These are phyloP conservation scores for Mycena galopus DNA, from an alignment of 768 basidiomycete genomes.

Conservation along the genomic window DNA sequence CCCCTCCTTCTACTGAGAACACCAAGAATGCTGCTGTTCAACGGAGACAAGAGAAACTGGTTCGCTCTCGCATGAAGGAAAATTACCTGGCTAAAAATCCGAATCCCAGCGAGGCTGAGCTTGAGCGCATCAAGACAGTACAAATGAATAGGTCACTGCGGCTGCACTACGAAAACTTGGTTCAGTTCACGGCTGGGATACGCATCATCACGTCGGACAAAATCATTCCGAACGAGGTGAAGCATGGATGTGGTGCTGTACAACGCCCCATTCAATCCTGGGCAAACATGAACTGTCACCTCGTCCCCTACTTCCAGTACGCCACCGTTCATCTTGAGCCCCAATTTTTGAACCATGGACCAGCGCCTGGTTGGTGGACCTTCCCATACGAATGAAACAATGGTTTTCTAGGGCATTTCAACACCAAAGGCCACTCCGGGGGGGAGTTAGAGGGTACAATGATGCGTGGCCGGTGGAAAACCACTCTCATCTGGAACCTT, in stretches of 20 bases:
- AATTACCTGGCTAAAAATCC: conserved; percentile 21
- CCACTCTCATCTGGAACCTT: conserved; percentile 30
- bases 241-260: not conserved
- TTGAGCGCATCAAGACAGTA: conserved; percentile 4
- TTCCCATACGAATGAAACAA: conserved; percentile 39
- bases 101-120: not conserved
- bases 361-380: conserved; percentile 27
- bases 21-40: conserved; percentile 28
- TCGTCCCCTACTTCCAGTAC: conserved; percentile 30
- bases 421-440: conserved; percentile 39
- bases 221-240: conserved; percentile 28
- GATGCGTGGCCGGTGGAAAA: conserved; percentile 40
- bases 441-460: conserved; percentile 40
- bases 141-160: conserved; percentile 30
- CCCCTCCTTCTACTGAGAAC: conserved; percentile 21
- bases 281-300: conserved; percentile 14
- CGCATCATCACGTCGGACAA: conserved; percentile 16
- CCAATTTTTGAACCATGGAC: conserved; percentile 32
- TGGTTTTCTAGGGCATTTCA: conserved; percentile 30
- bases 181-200: conserved; percentile 30
- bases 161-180: conserved; percentile 22
- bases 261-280: conserved; percentile 19
- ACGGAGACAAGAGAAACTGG: conserved; percentile 24
- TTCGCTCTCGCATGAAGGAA: conserved; percentile 16
- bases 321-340: conserved; percentile 23